Percentiles rank a stretch among this genome's conserved stretches.
phyloP scores from a whole-genome alignment of 2,329 filamentous ascomycete species.

The Monosporascus sp. region DNA sequence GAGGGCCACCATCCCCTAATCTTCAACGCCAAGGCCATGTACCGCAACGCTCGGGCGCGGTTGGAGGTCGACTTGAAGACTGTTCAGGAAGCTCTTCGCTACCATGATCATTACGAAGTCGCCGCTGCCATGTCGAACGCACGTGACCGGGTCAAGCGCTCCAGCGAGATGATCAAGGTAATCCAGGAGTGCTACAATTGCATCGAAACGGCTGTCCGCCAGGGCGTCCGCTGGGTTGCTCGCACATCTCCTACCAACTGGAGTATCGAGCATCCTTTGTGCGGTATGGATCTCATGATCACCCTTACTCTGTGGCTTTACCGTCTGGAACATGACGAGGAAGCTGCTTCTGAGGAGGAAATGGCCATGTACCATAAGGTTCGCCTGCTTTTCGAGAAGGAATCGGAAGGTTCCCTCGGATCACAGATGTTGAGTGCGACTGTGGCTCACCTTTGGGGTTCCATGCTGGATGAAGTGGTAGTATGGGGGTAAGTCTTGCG shows the following conservation, averaged over 20 bases:
- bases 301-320: constrained; percentile 97
- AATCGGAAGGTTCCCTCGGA: constrained; percentile 75
- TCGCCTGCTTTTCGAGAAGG: constrained; percentile 83
- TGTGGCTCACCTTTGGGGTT: constrained; percentile 91
- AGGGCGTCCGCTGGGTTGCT: constrained; percentile 97
- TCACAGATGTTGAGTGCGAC: constrained; percentile 82
- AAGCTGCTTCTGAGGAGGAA: constrained; percentile 80
- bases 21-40: constrained; percentile 97
- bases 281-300: constrained; percentile 94
- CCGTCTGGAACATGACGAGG: constrained; percentile 97
- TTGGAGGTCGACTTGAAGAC: constrained; percentile 93
- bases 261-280: constrained; percentile 97
- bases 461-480: constrained; percentile 96
- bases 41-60: constrained; percentile 85
- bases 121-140: constrained; percentile 94
- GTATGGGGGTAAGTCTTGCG: constrained; percentile 86
- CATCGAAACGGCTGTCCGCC: constrained; percentile 89
- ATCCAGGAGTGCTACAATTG: constrained; percentile 97
- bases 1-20: constrained; percentile 88
- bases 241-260: constrained; percentile 96
- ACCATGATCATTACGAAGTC: constrained; percentile 96
- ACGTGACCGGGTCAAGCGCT: constrained; percentile 89
- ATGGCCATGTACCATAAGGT: constrained; percentile 89
- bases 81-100: constrained; percentile 91
- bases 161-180: constrained; percentile 96